Evolutionary conservation across 2,329 filamentous ascomycete species (phyloP).

Genomic region (Colletotrichum sojae): DNA sequence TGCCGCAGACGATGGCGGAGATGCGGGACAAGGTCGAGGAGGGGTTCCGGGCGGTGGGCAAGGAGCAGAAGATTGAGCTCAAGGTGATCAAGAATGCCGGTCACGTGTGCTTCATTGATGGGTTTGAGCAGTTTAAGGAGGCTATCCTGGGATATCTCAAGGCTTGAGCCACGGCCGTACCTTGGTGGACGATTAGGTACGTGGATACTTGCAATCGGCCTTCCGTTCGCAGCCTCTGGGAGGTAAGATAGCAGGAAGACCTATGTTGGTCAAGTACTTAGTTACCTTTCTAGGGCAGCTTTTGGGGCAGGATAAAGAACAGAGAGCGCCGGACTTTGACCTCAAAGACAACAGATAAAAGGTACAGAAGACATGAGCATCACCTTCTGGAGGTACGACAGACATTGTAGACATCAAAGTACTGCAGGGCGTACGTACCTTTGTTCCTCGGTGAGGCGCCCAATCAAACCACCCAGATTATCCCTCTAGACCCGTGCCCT

Average conservation of each 20-base stretch:
- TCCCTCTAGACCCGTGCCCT: neutral
- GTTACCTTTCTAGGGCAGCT: too few species aligned
- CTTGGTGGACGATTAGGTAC: neutral
- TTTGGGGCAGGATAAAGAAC: too few species aligned
- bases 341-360: neutral
- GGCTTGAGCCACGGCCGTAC: constrained; percentile 4
- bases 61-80: constrained; percentile 47
- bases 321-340: too few species aligned
- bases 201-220: neutral
- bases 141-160: constrained; percentile 46
- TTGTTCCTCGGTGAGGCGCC: neutral
- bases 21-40: constrained; percentile 54
- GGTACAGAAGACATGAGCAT: too few species aligned
- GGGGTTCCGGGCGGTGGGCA: constrained; percentile 48
- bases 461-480: neutral
- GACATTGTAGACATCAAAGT: too few species aligned
- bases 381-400: too few species aligned
- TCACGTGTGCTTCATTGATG: constrained; percentile 57
- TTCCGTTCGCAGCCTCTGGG: constrained; percentile 33
- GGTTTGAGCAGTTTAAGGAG: constrained; percentile 49
- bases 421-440: neutral
- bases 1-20: constrained; percentile 55
- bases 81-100: constrained; percentile 54
- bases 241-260: neutral
- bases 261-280: too few species aligned